A percentile compares a stretch with the other conserved stretches of the same genome.
phyloP scores from a whole-genome alignment of 495 filamentous ascomycete species.

The Xylaria castorea region DNA sequence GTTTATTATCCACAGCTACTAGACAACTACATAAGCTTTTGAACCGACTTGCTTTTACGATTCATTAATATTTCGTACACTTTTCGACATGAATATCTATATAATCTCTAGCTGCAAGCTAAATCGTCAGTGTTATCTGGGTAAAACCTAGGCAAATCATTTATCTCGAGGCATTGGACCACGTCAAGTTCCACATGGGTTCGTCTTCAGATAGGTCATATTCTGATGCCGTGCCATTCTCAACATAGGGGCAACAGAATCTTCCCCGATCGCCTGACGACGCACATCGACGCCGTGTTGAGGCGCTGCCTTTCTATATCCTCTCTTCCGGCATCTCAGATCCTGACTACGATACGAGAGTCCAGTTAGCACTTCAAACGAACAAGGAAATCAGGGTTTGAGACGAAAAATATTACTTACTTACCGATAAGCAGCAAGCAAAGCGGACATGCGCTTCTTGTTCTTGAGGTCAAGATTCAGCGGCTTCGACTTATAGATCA shows the following conservation, averaged over 20 bases:
- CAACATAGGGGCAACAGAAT: background rate
- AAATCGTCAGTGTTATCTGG: background rate
- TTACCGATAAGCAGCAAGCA: conserved; percentile 4
- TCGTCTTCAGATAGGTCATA: background rate
- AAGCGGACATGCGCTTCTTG: conserved; percentile 7
- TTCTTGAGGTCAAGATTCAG: background rate
- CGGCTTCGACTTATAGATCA: background rate
- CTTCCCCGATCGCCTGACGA: background rate
- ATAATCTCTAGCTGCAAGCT: background rate
- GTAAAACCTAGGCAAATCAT: background rate
- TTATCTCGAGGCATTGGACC: background rate
- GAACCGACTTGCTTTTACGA: background rate
- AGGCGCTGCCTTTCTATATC: background rate
- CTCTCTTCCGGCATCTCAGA: background rate
- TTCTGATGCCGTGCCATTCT: background rate
- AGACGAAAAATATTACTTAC: background rate
- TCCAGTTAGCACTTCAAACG: background rate
- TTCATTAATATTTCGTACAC: background rate
- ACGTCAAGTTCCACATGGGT: background rate
- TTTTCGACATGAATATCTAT: background rate
- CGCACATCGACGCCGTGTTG: background rate
- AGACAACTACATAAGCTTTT: background rate
- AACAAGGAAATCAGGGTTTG: background rate
- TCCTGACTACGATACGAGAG: background rate
- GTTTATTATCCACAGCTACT: background rate